A percentile compares a stretch with the other conserved stretches of the same genome.
These are phyloP conservation scores for Brassica juncea DNA, from an alignment of 345 rosid genomes.

Conservation along the genomic window DNA sequence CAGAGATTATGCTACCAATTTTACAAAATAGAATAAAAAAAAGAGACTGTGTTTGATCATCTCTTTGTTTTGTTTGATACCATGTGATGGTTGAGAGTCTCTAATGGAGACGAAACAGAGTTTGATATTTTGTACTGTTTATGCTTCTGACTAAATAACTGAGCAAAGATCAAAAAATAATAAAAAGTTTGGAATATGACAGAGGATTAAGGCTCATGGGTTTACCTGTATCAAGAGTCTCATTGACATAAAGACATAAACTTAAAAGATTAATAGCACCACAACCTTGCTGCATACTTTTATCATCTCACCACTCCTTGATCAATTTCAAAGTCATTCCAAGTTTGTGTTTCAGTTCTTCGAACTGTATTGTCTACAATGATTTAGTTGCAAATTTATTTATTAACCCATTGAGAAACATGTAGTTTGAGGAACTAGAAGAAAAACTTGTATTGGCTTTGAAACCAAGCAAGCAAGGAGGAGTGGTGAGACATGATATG, in stretches of 20 bases:
- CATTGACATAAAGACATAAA: neutral
- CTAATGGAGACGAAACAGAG: neutral
- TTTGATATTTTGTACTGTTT: neutral
- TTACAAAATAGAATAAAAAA: constrained; percentile 22
- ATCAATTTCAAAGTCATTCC: neutral
- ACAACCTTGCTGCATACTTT: neutral
- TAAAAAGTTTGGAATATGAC: neutral
- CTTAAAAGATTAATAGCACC: neutral
- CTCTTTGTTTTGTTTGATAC: constrained; percentile 13
- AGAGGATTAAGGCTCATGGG: neutral
- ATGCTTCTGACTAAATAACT: neutral
- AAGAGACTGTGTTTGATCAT: constrained; percentile 23
- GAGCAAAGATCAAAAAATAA: neutral
- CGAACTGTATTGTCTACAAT: neutral
- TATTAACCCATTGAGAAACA: neutral
- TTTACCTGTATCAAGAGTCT: neutral
- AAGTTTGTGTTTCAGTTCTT: neutral
- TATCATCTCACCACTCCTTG: neutral
- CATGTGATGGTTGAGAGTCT: neutral
- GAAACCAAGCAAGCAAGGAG: neutral
- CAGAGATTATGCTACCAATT: constrained; percentile 26
- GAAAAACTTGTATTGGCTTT: neutral
- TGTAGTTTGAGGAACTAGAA: neutral
- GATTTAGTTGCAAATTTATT: neutral
- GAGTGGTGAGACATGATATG: neutral